phyloP scores from a whole-genome alignment of 2,329 filamentous ascomycete species.

The Clonostachys solani region DNA sequence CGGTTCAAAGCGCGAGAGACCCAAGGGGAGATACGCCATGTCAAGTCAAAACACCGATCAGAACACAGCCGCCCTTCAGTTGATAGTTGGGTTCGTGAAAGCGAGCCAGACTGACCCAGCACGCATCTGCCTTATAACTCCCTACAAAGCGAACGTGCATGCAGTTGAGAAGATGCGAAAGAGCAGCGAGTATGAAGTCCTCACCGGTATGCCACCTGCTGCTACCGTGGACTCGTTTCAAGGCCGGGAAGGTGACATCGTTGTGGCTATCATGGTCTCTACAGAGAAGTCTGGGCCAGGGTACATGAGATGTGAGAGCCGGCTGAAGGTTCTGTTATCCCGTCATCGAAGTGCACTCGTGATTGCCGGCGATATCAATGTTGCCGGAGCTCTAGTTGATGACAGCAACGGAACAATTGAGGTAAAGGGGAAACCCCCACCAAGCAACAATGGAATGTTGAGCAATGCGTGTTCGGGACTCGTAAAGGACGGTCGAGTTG shows the following conservation, averaged over 20 bases:
- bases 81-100: constrained; percentile 6
- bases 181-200: background rate
- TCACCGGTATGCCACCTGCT: background rate
- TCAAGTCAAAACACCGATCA: background rate
- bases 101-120: background rate
- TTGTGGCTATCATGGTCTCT: background rate
- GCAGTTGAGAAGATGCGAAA: background rate
- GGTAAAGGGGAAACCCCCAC: too few relatives aligned
- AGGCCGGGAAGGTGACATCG: background rate
- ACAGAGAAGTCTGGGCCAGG: background rate
- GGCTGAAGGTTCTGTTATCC: background rate
- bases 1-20: background rate
- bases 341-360: constrained; percentile 1
- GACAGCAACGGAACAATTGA: too few relatives aligned
- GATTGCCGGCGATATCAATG: background rate
- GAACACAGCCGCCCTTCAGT: background rate
- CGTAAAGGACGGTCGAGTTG: too few relatives aligned
- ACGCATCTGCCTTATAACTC: background rate
- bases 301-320: background rate
- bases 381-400: too few relatives aligned
- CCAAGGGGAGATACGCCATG: too few relatives aligned
- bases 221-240: constrained; percentile 1
- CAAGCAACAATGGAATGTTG: too few relatives aligned
- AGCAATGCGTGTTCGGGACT: too few relatives aligned
- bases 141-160: background rate